Conservation (phyloP, 257 asterid species). For the Nicotiana otophora region DNA sequence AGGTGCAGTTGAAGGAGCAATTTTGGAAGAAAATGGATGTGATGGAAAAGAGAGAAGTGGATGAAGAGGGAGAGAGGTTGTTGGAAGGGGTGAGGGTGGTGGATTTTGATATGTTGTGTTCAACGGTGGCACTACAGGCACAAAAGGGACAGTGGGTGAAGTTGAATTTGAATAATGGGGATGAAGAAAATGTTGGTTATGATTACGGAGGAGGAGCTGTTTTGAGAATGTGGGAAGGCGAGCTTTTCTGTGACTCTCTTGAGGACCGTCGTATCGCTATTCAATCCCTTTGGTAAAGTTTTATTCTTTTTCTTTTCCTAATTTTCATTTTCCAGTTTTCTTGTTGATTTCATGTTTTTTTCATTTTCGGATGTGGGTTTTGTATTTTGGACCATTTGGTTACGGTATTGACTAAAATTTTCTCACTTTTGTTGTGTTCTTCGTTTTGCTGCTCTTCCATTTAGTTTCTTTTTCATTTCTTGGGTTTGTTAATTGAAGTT, state of each 20-base stretch:
- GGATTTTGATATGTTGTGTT: slow-evolving; percentile 88
- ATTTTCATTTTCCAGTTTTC: background rate
- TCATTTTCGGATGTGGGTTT: background rate
- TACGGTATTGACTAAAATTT: background rate
- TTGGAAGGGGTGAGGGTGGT: slow-evolving; percentile 54
- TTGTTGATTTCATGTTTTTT: background rate
- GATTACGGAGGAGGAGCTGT: slow-evolving; percentile 51
- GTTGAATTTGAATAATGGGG: slow-evolving; percentile 30
- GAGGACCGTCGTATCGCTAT: slow-evolving; percentile 72
- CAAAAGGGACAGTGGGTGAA: slow-evolving; percentile 67
- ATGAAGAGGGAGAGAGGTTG: slow-evolving; percentile 46
- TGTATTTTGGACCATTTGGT: background rate
- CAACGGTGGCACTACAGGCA: slow-evolving; percentile 81
- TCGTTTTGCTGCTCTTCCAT: background rate
- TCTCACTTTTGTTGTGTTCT: background rate
- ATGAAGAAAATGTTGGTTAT: slow-evolving; percentile 20
- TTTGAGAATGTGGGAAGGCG: slow-evolving; percentile 98
- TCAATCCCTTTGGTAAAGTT: slow-evolving; percentile 65
- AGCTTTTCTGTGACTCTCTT: slow-evolving; percentile 61
- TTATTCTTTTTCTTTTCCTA: background rate
- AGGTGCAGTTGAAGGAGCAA: background rate
- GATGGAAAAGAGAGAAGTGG: slow-evolving; percentile 31
- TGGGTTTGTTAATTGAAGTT: background rate
- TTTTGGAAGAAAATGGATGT: slow-evolving; percentile 28
- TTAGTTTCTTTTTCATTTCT: background rate